Evolutionary conservation across 129 eudicot genomes (phyloP).

Genomic region (Silybum marianum): DNA sequence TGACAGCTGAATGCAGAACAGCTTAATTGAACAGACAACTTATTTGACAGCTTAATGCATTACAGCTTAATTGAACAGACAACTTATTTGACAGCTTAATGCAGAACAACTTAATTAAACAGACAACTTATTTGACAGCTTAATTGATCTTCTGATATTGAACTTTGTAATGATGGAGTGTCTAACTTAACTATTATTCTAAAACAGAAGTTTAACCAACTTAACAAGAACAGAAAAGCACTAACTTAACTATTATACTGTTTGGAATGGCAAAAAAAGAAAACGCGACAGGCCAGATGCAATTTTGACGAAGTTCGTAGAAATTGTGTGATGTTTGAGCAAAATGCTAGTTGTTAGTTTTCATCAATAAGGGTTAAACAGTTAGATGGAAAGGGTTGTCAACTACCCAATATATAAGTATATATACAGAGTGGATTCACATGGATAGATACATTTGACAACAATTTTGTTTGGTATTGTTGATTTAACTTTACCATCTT

Average conservation of each 20-base stretch:
- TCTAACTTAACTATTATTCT: neutral
- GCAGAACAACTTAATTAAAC: too few species aligned
- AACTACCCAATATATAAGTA: neutral
- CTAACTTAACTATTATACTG: neutral
- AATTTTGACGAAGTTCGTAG: neutral
- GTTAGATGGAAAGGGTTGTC: neutral
- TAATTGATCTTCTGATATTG: neutral
- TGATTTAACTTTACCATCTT: conserved; percentile 10
- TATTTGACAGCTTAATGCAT: too few species aligned
- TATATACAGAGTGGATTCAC: too few species aligned
- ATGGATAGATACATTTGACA: neutral
- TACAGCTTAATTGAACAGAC: too few species aligned
- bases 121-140: too few species aligned
- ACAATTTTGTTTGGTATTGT: neutral
- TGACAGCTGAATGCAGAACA: too few species aligned
- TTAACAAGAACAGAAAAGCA: neutral
- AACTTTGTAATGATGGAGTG: neutral
- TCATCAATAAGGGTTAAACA: neutral
- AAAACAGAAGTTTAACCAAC: neutral
- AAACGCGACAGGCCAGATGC: too few species aligned
- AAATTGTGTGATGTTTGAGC: neutral
- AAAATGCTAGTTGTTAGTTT: neutral
- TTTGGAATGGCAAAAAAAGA: too few species aligned
- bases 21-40: too few species aligned
- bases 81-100: too few species aligned